Evolutionary conservation across 441 rosid species (phyloP), one percentile per base, ranked within the genome.

Genomic region (Syzygium syzygioides): DNA sequence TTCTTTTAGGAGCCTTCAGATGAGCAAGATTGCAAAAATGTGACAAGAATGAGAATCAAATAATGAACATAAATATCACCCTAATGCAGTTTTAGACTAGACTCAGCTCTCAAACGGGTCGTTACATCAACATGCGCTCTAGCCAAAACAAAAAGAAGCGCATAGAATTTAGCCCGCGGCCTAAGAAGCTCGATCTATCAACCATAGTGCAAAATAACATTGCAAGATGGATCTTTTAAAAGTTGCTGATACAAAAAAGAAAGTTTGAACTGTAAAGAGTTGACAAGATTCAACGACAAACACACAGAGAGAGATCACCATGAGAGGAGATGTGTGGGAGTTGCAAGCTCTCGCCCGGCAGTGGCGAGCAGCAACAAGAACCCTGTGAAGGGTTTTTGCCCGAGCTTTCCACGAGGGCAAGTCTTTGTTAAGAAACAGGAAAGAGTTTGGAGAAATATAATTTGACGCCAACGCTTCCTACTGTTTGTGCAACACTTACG

Each of bases 1-100:
- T 89, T 85, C 37, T 90, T 60, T 90, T 90, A 19, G 91, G 89
- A 55, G 85, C 91, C 87, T 90, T 48, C 54, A 56, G 55, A 87
- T 28, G 85, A 89, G 76, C 68, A 76, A 55, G 71, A 25, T 30
- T 64, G 76, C 76, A 54, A 45, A 57, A 50, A 54, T 14, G 30
- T 32, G 57, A 87, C 28, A 25, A 53, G 12, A 87, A 55, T 87
- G 85, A 6, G 85, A 53, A n/a, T 12, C 68, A 54, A 32, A 23
- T 52, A 25, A 37, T 28, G 48, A 20, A 87, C 56, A 50, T 14
- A 23, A 53, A 28, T 41, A 45, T 64, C 34, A 28, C 71, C 71
- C 37, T 0, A 23, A 68, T 41, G 32, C 20, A 41, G 57, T 45
- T 86, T 18, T 9, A 1, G 1, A 64, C 1, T 64, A 64, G 30